Evolutionary conservation across 2,329 filamentous ascomycete species (phyloP).

Genomic region (Diaporthe destruens): DNA sequence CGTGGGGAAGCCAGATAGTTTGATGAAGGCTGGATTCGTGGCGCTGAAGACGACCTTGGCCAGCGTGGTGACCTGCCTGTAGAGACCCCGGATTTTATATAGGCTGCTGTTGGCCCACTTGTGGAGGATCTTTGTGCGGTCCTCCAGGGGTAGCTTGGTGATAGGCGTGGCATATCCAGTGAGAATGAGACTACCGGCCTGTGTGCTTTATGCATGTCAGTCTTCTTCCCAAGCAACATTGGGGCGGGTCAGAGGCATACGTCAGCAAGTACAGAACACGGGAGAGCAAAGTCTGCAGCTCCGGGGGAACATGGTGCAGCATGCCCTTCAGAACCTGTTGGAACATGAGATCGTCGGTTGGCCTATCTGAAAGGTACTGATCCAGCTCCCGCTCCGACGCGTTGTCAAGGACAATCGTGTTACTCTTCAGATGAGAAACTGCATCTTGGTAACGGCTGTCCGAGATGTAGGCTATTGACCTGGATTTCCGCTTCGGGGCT

Average conservation of each 20-base stretch:
- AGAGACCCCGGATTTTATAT: slow-evolving; percentile 59
- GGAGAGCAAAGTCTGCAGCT: slow-evolving; percentile 38
- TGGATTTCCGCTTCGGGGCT: slow-evolving; percentile 27
- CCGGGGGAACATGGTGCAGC: slow-evolving; percentile 42
- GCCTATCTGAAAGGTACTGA: slow-evolving; percentile 45
- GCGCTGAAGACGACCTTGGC: slow-evolving; percentile 60
- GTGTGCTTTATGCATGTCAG: slow-evolving; percentile 27
- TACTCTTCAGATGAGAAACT: slow-evolving; percentile 24
- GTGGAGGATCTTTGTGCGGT: slow-evolving; percentile 52
- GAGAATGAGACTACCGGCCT: slow-evolving; percentile 32
- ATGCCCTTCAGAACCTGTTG: slow-evolving; percentile 43
- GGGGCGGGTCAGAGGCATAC: not conserved
- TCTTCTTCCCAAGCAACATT: not conserved
- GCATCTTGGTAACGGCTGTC: slow-evolving; percentile 40
- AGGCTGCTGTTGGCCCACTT: slow-evolving; percentile 62
- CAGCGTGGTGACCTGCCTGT: slow-evolving; percentile 58
- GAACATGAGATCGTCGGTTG: slow-evolving; percentile 43
- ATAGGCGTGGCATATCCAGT: slow-evolving; percentile 40
- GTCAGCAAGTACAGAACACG: slow-evolving; percentile 43
- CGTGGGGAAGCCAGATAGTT: slow-evolving; percentile 55
- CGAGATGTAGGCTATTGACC: slow-evolving; percentile 40
- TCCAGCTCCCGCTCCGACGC: slow-evolving; percentile 41
- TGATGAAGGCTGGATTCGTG: slow-evolving; percentile 57
- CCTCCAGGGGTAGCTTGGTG: slow-evolving; percentile 33
- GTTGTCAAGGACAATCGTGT: slow-evolving; percentile 33